Conservation (phyloP, 129 eudicot species). For the Escallonia herrerae region DNA sequence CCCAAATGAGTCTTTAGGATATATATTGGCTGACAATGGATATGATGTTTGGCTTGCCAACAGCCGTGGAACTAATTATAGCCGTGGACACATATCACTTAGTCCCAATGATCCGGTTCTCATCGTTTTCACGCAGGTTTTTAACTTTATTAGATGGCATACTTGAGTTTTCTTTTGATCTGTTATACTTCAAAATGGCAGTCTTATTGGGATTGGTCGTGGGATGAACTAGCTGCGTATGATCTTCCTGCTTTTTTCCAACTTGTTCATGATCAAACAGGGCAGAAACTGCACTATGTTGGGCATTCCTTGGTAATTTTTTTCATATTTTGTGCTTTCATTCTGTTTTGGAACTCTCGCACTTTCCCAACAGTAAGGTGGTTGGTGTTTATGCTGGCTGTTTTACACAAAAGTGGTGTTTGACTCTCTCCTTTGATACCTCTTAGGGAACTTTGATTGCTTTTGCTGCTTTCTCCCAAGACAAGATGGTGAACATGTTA, state of each 20-base stretch:
- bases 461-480: conserved; percentile 63
- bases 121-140: background rate
- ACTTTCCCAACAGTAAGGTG: no score
- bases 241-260: conserved; percentile 61
- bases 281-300: conserved; percentile 69
- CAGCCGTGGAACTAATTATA: conserved; percentile 62
- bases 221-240: conserved; percentile 82
- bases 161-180: background rate
- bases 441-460: conserved; percentile 87
- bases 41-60: conserved; percentile 83
- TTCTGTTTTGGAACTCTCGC: background rate
- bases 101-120: conserved; percentile 51
- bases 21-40: conserved; percentile 65
- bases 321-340: background rate
- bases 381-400: background rate
- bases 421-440: background rate
- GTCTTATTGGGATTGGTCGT: conserved; percentile 97
- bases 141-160: background rate
- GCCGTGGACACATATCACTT: conserved; percentile 67
- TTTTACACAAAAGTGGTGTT: background rate
- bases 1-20: conserved; percentile 56
- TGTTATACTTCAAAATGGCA: conserved; percentile 9
- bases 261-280: conserved; percentile 56
- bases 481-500: conserved; percentile 41
- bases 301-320: conserved; percentile 86